These are phyloP conservation scores for Helenozyma rhizophorensis DNA, from an alignment of 805 yeast species.

Conservation along the genomic window DNA sequence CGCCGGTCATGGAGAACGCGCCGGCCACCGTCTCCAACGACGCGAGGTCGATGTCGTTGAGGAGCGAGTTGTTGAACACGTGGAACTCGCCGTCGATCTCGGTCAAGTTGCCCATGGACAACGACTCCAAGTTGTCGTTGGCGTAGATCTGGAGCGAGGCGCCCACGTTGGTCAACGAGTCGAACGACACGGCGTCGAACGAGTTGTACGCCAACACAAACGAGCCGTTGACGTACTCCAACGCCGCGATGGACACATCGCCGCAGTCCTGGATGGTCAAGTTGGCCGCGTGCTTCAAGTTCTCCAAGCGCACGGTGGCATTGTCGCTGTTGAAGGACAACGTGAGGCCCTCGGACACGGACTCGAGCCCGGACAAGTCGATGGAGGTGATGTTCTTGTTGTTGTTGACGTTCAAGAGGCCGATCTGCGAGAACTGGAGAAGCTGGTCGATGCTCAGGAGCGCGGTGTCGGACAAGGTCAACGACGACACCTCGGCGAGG, in stretches of 20 bases:
- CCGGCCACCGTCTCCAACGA: conserved; percentile 34
- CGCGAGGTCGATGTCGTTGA: conserved; percentile 27
- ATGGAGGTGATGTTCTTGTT: conserved; percentile 39
- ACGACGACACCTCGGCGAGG: conserved; percentile 27
- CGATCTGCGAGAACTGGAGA: conserved; percentile 27
- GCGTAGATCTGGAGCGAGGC: conserved; percentile 38
- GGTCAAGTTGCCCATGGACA: conserved; percentile 25
- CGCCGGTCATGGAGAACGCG: conserved; percentile 37
- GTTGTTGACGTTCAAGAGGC: conserved; percentile 36
- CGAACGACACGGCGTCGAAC: conserved; percentile 27
- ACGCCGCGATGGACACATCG: conserved; percentile 26
- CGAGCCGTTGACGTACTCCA: conserved; percentile 39
- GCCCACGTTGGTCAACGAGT: conserved; percentile 31
- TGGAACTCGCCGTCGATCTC: conserved; percentile 39
- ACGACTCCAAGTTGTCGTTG: conserved; percentile 36
- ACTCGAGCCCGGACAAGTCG: conserved; percentile 27
- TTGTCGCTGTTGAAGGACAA: conserved; percentile 37
- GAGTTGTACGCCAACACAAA: conserved; percentile 37
- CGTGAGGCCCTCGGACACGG: conserved; percentile 32
- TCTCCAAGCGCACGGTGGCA: conserved; percentile 25
- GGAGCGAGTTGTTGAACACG: conserved; percentile 37
- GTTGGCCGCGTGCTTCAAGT: conserved; percentile 39
- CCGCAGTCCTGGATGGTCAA: conserved; percentile 40
- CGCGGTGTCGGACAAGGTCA: conserved; percentile 41
- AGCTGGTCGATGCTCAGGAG: conserved; percentile 30